Evolutionary conservation across 192 early-diverging fungal genomes (phyloP).

Genomic region (Mortierella alpina): DNA sequence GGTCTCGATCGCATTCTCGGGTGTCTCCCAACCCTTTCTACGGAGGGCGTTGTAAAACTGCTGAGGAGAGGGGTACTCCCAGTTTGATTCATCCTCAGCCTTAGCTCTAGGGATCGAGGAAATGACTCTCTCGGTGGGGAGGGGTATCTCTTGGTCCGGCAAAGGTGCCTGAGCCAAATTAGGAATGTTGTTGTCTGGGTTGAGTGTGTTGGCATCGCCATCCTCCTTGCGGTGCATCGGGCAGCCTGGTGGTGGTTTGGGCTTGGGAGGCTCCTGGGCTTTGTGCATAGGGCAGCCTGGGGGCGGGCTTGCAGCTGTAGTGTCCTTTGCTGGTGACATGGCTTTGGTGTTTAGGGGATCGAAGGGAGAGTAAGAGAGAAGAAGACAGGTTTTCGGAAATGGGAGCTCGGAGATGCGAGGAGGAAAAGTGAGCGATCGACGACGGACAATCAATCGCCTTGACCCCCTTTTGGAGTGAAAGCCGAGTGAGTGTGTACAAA

Average conservation of each 20-base stretch:
- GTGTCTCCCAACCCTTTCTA: constrained; percentile 88
- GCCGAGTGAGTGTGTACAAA: not conserved
- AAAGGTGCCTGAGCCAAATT: constrained; percentile 75
- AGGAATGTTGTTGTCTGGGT: constrained; percentile 95
- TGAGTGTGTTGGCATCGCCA: constrained; percentile 62
- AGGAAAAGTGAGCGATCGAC: not conserved
- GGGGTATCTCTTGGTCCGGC: constrained; percentile 69
- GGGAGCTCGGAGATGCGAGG: constrained; percentile 1
- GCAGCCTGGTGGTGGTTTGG: constrained; percentile 57
- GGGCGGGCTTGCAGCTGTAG: constrained; percentile 54
- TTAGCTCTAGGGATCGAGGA: constrained; percentile 84
- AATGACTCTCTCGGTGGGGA: constrained; percentile 83
- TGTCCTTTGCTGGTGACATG: constrained; percentile 53
- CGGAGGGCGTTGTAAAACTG: constrained; percentile 90
- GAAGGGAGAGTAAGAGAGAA: not conserved
- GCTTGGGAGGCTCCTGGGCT: constrained; percentile 35
- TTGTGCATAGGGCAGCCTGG: constrained; percentile 63
- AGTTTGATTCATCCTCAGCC: constrained; percentile 60
- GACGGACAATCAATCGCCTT: not conserved
- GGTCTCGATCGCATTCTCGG: constrained; percentile 82
- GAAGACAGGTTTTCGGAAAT: not conserved
- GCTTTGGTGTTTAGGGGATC: not conserved
- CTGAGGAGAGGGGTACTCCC: constrained; percentile 93
- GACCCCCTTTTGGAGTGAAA: not conserved
- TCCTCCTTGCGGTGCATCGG: constrained; percentile 58